A percentile compares a stretch with the other conserved stretches of the same genome.
Evolutionary conservation across 305 asterid species (phyloP).

Genomic region (Rubia tinctorum): DNA sequence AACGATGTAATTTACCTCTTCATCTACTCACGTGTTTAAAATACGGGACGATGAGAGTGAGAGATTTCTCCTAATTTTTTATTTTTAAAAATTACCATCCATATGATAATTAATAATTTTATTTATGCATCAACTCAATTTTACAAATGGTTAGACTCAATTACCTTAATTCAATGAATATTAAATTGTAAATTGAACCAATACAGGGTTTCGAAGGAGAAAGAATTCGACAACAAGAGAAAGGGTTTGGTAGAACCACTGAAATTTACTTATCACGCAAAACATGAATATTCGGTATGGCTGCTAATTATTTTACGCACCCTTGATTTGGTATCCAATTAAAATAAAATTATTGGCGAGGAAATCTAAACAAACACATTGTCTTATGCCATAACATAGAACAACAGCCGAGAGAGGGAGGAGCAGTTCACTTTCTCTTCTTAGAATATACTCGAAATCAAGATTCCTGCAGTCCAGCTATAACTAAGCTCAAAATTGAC

Average conservation of each 20-base stretch:
- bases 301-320: neutral
- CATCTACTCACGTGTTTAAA: too few relatives aligned
- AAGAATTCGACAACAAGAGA: too few relatives aligned
- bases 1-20: too few relatives aligned
- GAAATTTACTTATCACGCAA: neutral
- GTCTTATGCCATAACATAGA: neutral
- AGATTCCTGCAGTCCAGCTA: constrained; percentile 6
- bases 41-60: too few relatives aligned
- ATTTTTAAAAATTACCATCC: too few relatives aligned
- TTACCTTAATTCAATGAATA: too few relatives aligned
- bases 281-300: neutral
- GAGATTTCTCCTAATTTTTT: too few relatives aligned
- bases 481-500: neutral
- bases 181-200: too few relatives aligned
- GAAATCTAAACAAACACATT: neutral
- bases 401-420: neutral
- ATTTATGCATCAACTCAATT: too few relatives aligned
- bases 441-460: constrained; percentile 1
- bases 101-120: too few relatives aligned
- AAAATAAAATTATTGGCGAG: neutral
- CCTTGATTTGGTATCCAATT: neutral
- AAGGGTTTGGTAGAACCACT: neutral
- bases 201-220: too few relatives aligned
- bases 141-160: too few relatives aligned
- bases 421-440: constrained; percentile 7